These are phyloP conservation scores for Tolypocladium cylindrosporum DNA, from an alignment of 2,329 filamentous ascomycete species.

Conservation along the genomic window DNA sequence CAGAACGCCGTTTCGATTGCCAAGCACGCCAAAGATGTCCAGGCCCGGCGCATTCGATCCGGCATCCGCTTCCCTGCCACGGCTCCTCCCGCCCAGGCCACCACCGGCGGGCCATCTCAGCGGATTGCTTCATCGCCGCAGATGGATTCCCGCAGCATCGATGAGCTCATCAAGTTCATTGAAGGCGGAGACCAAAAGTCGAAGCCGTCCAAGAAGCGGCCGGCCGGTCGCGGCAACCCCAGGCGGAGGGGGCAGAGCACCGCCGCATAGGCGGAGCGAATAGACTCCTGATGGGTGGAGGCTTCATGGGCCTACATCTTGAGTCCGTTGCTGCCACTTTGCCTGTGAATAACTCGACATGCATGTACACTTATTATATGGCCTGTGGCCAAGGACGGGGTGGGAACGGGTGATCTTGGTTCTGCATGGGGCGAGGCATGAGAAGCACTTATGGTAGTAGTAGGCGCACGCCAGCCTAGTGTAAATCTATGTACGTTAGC, in stretches of 20 bases:
- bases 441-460: background rate
- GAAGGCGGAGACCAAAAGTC: conserved; percentile 58
- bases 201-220: conserved; percentile 45
- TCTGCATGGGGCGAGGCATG: background rate
- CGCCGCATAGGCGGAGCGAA: background rate
- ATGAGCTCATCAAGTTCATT: conserved; percentile 90
- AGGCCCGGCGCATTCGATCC: conserved; percentile 62
- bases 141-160: conserved; percentile 74
- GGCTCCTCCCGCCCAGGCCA: conserved; percentile 14
- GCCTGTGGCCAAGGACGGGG: background rate
- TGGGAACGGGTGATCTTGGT: background rate
- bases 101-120: conserved; percentile 20
- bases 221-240: conserved; percentile 39
- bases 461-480: background rate
- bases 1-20: conserved; percentile 91
- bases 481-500: background rate
- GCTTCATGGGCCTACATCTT: background rate
- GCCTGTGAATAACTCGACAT: background rate
- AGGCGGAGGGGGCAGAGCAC: conserved; percentile 36
- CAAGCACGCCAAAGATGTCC: conserved; percentile 82
- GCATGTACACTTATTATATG: background rate
- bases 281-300: background rate
- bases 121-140: conserved; percentile 17
- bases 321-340: background rate
- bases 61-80: conserved; percentile 53